Conservation (phyloP, 371 early-diverging fungal species). For the Mucor piriformis region DNA sequence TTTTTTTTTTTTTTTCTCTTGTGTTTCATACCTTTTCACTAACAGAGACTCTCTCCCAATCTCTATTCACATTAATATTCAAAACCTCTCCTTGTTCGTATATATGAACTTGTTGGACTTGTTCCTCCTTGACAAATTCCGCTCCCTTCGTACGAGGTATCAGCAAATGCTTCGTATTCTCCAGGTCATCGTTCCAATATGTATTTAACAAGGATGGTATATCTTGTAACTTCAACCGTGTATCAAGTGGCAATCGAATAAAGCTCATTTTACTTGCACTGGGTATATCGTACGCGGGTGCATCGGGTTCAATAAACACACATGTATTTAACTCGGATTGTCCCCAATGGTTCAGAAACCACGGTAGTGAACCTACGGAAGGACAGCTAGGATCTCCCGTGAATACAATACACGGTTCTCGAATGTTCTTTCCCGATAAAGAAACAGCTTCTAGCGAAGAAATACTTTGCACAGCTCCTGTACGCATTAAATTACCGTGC, state of each 20-base stretch:
- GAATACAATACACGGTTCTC: slow-evolving; percentile 71
- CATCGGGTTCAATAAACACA: slow-evolving; percentile 33
- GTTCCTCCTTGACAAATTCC: slow-evolving; percentile 24
- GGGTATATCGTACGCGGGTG: slow-evolving; percentile 13
- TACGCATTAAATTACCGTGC: slow-evolving; percentile 56
- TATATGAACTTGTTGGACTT: slow-evolving; percentile 19
- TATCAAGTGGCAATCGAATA: slow-evolving; percentile 28
- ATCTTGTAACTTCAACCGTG: slow-evolving; percentile 29
- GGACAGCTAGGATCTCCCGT: slow-evolving; percentile 52
- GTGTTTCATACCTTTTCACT: slow-evolving; percentile 44
- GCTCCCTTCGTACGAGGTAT: slow-evolving; percentile 34
- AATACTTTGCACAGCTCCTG: slow-evolving; percentile 34
- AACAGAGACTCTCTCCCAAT: slow-evolving; percentile 38
- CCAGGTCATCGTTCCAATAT: slow-evolving; percentile 13
- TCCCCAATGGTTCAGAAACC: slow-evolving; percentile 42
- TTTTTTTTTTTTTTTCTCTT: too few species aligned
- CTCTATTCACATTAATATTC: slow-evolving; percentile 28
- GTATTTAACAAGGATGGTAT: slow-evolving; percentile 20
- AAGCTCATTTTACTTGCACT: slow-evolving; percentile 23
- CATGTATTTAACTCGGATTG: slow-evolving; percentile 28
- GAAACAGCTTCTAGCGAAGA: slow-evolving; percentile 41
- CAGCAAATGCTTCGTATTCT: slow-evolving; percentile 18
- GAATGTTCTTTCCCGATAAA: slow-evolving; percentile 39
- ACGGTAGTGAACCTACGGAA: slow-evolving; percentile 30
- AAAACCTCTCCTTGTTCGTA: slow-evolving; percentile 35